Conservation (phyloP, 345 rosid species). For the Reutealis trisperma region DNA sequence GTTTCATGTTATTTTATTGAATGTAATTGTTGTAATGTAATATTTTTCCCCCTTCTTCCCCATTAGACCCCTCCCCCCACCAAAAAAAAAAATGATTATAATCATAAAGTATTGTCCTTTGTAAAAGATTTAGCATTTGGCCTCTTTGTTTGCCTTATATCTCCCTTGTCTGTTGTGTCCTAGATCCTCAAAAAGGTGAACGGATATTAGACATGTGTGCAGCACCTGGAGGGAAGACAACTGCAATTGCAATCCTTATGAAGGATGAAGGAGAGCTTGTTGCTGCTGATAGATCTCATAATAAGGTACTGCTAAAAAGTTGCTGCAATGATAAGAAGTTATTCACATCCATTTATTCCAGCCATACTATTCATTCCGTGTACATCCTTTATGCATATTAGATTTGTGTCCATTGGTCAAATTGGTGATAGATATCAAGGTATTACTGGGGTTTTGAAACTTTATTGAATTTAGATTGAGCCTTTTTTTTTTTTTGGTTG, state of each 20-base stretch:
- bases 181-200: conserved; percentile 97
- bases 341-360: not conserved
- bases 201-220: conserved; percentile 97
- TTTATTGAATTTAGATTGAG: not conserved
- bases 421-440: not conserved
- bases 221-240: conserved; percentile 98
- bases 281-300: conserved; percentile 95
- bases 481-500: not conserved
- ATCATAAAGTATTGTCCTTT: not conserved
- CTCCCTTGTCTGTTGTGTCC: conserved; percentile 8
- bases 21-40: not conserved
- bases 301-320: conserved; percentile 57
- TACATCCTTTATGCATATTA: not conserved
- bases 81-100: not conserved
- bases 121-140: not conserved
- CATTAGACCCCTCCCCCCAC: not conserved
- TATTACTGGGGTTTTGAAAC: not conserved
- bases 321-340: not conserved
- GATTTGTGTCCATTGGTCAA: not conserved
- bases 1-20: not conserved
- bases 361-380: not conserved
- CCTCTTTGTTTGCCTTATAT: conserved; percentile 2
- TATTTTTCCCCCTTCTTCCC: not conserved
- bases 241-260: conserved; percentile 89
- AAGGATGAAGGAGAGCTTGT: conserved; percentile 88